Percentiles rank a stretch among this genome's conserved stretches.
phyloP scores from a whole-genome alignment of 108 stramenopile genomes.

The Nitzschia putrida region DNA sequence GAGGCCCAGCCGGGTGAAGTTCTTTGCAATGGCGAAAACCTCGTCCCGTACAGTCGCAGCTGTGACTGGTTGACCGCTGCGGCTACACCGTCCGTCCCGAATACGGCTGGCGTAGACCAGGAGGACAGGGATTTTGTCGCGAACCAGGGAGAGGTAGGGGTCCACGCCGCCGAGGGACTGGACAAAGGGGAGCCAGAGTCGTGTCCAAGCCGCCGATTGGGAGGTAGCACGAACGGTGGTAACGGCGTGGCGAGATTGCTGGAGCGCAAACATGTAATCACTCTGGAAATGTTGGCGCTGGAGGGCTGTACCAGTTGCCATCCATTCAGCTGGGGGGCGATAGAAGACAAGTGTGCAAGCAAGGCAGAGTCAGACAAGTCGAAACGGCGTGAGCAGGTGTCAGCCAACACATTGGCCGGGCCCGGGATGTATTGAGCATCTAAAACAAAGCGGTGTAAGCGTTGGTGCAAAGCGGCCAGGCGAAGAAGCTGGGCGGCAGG shows the following conservation, averaged over 20 bases:
- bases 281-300: not conserved
- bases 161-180: conserved; percentile 4
- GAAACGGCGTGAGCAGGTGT: conserved; percentile 20
- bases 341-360: conserved; percentile 9
- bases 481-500: conserved; percentile 30
- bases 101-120: conserved; percentile 43
- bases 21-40: too few relatives aligned
- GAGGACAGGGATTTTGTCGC: conserved; percentile 32
- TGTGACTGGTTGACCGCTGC: conserved; percentile 26
- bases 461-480: conserved; percentile 25
- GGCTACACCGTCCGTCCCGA: conserved; percentile 21
- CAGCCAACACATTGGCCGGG: conserved; percentile 30
- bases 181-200: conserved; percentile 8
- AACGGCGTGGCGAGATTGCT: conserved; percentile 6
- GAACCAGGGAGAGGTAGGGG: conserved; percentile 23
- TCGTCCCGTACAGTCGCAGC: conserved; percentile 31
- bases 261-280: conserved; percentile 34
- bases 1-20: too few relatives aligned
- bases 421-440: conserved; percentile 25
- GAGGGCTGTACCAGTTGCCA: conserved; percentile 16
- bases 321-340: conserved; percentile 12
- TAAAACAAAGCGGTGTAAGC: conserved; percentile 22
- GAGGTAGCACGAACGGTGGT: conserved; percentile 1
- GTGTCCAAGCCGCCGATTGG: conserved; percentile 18
- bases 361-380: conserved; percentile 1